phyloP scores from a whole-genome alignment of 1,284 basidiomycete genomes.

The Cutaneotrichosporon cutaneum region DNA sequence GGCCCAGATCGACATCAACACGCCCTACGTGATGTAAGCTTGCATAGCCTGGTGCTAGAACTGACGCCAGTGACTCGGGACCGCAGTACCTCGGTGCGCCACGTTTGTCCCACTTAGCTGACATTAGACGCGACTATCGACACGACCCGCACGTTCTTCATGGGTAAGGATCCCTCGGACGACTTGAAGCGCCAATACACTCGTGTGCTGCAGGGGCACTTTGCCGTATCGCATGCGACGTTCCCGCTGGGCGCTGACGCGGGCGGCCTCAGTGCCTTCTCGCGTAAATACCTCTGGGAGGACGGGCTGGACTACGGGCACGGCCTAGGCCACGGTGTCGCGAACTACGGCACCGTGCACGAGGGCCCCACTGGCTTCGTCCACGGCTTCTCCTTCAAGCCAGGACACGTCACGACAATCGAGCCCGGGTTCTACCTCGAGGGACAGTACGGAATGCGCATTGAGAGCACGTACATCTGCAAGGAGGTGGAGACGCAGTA shows the following conservation, averaged over 20 bases:
- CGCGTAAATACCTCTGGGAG: constrained; percentile 80
- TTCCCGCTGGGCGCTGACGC: constrained; percentile 88
- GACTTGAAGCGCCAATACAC: constrained; percentile 85
- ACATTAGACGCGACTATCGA: constrained; percentile 80
- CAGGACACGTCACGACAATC: constrained; percentile 84
- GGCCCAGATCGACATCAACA: constrained; percentile 68
- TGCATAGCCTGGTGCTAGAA: constrained; percentile 1
- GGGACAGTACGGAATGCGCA: constrained; percentile 82
- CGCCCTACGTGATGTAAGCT: constrained; percentile 83
- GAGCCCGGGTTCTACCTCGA: constrained; percentile 65
- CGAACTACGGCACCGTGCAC: constrained; percentile 43
- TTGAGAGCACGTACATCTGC: constrained; percentile 78
- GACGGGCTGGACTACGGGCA: constrained; percentile 74
- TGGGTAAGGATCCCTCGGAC: constrained; percentile 75
- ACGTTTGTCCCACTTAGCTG: background rate
- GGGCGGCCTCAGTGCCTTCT: constrained; percentile 74
- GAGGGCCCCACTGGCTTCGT: constrained; percentile 43
- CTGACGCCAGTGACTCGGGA: constrained; percentile 69
- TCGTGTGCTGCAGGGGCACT: constrained; percentile 92
- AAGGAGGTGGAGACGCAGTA: constrained; percentile 59
- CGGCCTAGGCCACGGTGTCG: constrained; percentile 51
- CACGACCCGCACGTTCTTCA: constrained; percentile 78
- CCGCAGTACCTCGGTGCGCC: constrained; percentile 66
- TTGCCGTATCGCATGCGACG: constrained; percentile 82
- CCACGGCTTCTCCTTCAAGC: constrained; percentile 61